Percentiles rank a stretch among this genome's conserved stretches.
Conservation (phyloP, 116 monocot genomes). For the Thalassia testudinum region DNA sequence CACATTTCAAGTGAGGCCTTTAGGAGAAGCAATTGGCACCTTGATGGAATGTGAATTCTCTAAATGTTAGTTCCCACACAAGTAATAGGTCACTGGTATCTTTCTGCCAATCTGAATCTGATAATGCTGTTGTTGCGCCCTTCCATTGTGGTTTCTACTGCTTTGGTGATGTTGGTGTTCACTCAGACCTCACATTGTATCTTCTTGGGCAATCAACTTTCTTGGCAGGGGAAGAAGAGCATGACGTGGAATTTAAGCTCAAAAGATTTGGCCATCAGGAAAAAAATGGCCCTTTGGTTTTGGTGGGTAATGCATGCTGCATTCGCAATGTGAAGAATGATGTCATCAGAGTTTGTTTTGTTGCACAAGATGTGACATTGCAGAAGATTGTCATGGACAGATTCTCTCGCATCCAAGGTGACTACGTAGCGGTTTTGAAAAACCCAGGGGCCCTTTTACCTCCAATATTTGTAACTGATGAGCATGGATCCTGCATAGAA, state of each 20-base stretch:
- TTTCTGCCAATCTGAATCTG: too few species aligned
- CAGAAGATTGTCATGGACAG: slow-evolving; percentile 68
- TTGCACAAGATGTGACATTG: slow-evolving; percentile 70
- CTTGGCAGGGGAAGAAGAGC: slow-evolving; percentile 59
- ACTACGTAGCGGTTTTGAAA: slow-evolving; percentile 45
- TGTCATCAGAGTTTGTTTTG: slow-evolving; percentile 56
- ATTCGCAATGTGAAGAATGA: slow-evolving; percentile 40
- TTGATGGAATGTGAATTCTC: too few species aligned
- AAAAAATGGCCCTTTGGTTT: slow-evolving; percentile 28
- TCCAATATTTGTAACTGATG: slow-evolving; percentile 71
- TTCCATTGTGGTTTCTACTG: too few species aligned
- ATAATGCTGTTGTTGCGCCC: too few species aligned
- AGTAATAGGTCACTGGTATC: too few species aligned
- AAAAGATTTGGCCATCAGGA: slow-evolving; percentile 31
- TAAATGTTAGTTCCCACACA: too few species aligned
- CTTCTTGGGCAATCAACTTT: neutral
- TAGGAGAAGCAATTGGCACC: too few species aligned
- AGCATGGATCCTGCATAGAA: slow-evolving; percentile 51
- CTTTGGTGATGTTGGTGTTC: neutral
- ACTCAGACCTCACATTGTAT: neutral
- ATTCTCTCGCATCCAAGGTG: slow-evolving; percentile 56
- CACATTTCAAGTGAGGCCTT: too few species aligned
- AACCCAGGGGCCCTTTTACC: slow-evolving; percentile 60
- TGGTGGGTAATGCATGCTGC: slow-evolving; percentile 59
- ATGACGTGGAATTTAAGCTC: slow-evolving; percentile 61